These are phyloP conservation scores for Venustampulla echinocandica DNA, from an alignment of 495 filamentous ascomycete genomes.

Conservation along the genomic window DNA sequence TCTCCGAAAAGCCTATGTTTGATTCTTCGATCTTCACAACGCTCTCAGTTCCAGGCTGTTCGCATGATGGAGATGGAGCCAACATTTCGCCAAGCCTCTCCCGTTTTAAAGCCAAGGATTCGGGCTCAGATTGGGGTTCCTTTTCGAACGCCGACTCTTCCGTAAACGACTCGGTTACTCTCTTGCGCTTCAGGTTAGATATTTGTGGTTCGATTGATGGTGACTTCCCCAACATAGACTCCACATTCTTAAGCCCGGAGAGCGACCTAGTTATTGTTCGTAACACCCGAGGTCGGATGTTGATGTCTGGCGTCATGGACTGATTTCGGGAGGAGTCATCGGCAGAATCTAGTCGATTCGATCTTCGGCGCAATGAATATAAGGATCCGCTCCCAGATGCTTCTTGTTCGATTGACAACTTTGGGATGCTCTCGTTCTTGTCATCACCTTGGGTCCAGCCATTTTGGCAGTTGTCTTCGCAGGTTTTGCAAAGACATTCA, in stretches of 20 bases:
- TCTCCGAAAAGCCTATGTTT: constrained; percentile 4
- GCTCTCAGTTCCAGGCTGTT: constrained; percentile 3
- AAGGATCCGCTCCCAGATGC: constrained; percentile 1
- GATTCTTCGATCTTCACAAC: constrained; percentile 10
- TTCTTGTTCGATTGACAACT: constrained; percentile 20
- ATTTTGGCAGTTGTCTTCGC: constrained; percentile 65
- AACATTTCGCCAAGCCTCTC: too few relatives aligned
- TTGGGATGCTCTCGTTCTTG: constrained; percentile 11
- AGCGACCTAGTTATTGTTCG: constrained; percentile 18
- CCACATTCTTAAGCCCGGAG: constrained; percentile 13
- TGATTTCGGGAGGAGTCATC: constrained; percentile 13
- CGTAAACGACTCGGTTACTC: background rate
- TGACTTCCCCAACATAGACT: constrained; percentile 9
- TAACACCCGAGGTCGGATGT: constrained; percentile 16
- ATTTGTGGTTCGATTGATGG: constrained; percentile 1
- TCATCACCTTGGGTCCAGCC: constrained; percentile 54
- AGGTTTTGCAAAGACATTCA: constrained; percentile 87
- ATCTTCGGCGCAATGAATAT: constrained; percentile 20
- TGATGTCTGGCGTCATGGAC: constrained; percentile 23
- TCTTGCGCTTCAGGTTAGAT: background rate
- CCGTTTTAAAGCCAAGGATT: too few relatives aligned
- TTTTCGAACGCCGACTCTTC: too few relatives aligned
- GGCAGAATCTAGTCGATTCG: constrained; percentile 9
- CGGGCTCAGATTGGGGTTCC: too few relatives aligned
- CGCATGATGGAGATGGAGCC: constrained; percentile 1